These are phyloP conservation scores for Diaporthe destruens DNA, from an alignment of 2,329 filamentous ascomycete genomes.

Conservation along the genomic window DNA sequence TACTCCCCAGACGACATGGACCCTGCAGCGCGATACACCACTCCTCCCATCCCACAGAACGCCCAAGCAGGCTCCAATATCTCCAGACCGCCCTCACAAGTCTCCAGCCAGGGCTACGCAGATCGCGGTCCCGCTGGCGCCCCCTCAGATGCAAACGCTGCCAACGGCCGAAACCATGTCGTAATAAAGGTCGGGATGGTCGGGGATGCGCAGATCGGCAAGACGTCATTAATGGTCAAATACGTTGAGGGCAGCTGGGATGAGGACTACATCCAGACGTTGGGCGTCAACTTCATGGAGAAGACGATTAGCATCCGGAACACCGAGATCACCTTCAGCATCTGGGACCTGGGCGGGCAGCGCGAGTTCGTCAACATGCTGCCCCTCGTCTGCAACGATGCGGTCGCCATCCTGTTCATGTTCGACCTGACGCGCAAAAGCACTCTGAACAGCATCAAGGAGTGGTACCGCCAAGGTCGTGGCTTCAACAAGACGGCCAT, in stretches of 20 bases:
- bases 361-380: slow-evolving; percentile 99
- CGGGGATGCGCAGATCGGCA: slow-evolving; percentile 97
- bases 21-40: slow-evolving; percentile 58
- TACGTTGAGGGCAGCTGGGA: slow-evolving; percentile 99
- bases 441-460: slow-evolving; percentile 98
- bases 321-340: slow-evolving; percentile 99
- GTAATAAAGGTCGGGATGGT: slow-evolving; percentile 99
- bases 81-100: slow-evolving; percentile 68
- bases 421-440: slow-evolving; percentile 98
- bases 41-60: slow-evolving; percentile 59
- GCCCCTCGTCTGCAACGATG: slow-evolving; percentile 98
- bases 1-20: slow-evolving; percentile 53
- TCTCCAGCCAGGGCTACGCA: slow-evolving; percentile 59
- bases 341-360: slow-evolving; percentile 98
- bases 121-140: slow-evolving; percentile 59
- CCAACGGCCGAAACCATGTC: slow-evolving; percentile 74
- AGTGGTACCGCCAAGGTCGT: slow-evolving; percentile 97
- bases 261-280: slow-evolving; percentile 98
- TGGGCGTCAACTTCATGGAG: slow-evolving; percentile 99
- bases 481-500: slow-evolving; percentile 99
- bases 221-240: slow-evolving; percentile 99
- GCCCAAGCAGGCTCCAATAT: slow-evolving; percentile 53
- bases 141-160: slow-evolving; percentile 51
- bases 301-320: slow-evolving; percentile 99
- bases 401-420: slow-evolving; percentile 99